Evolutionary conservation across 1,284 basidiomycete species (phyloP).

Genomic region (Ustanciosporium gigantosporum): DNA sequence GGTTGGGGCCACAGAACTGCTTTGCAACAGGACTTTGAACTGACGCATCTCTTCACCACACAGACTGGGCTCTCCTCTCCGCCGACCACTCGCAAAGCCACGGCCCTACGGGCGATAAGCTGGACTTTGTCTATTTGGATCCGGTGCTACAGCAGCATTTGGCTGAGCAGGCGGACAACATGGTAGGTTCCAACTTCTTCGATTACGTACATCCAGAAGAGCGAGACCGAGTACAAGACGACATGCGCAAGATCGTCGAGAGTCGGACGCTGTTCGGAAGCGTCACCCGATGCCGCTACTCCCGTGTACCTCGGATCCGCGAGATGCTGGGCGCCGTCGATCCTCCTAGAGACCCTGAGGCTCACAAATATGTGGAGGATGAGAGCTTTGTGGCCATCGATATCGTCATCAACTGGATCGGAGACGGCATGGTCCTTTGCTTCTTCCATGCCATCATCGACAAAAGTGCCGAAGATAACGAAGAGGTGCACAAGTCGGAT

Average conservation of each 20-base stretch:
- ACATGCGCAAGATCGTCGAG: conserved; percentile 77
- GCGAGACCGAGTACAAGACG: conserved; percentile 63
- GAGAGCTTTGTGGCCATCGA: conserved; percentile 83
- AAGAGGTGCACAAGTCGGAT: conserved; percentile 72
- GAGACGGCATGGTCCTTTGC: conserved; percentile 84
- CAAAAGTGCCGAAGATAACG: conserved; percentile 74
- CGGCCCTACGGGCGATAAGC: conserved; percentile 62
- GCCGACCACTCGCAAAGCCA: conserved; percentile 14
- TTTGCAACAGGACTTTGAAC: not conserved
- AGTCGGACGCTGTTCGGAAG: conserved; percentile 83
- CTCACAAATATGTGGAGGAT: conserved; percentile 73
- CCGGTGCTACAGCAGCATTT: conserved; percentile 80
- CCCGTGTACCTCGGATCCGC: conserved; percentile 63
- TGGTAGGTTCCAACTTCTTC: conserved; percentile 78
- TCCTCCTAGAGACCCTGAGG: conserved; percentile 65
- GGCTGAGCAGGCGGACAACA: conserved; percentile 69
- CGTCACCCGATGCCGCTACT: conserved; percentile 75
- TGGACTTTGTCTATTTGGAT: conserved; percentile 85
- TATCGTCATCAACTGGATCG: conserved; percentile 91
- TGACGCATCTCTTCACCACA: no score
- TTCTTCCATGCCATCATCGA: conserved; percentile 87
- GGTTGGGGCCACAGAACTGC: no score
- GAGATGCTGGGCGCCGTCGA: conserved; percentile 62
- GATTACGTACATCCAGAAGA: conserved; percentile 90
- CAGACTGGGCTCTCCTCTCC: conserved; percentile 44